Evolutionary conservation across 78 protist species (phyloP), one percentile per base, ranked within the genome.

Genomic region (Chrysochromulina tobinii): DNA sequence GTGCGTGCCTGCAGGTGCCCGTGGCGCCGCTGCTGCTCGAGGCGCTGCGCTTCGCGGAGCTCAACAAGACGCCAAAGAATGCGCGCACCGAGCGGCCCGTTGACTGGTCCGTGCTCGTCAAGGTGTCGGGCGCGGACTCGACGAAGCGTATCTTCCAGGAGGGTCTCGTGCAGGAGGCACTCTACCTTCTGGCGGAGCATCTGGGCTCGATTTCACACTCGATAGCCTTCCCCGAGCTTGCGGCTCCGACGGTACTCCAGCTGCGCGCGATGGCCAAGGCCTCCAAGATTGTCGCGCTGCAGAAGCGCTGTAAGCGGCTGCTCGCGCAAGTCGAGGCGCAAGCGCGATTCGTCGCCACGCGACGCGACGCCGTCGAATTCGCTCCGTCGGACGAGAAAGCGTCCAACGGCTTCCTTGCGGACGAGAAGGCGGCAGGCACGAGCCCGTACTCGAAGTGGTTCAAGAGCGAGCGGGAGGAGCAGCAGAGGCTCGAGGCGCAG

Each of bases 171-270:
- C 20, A 21, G 54, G 25, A 50, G 9, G 20, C 61, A 50, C 68
- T 85, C n/a, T 21, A 14, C 14, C 55, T 25, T 8, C 61, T 85
- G 23, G 61, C 89, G 20, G 68, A 59, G 68, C 20, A 48, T 7
- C 68, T 85, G 20, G 27, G 7, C 50, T 0, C 20, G 38, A 1
- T 25, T 69, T 14, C 89, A 15, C 7, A 12, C 25, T 21, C 89
- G 15, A 58, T 58, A 20, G 54, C 85, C 85, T 79, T 79, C 85
- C 85, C 85, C 57, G 85, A 79, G 85, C 54, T 79, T 8, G 85
- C 57, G 27, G 85, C 5, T n/a, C 85, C 85, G 3, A 50, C 20
- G 38, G 7, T 23, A 9, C 7, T 1, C n/a, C 48, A 18, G n/a
- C 73, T 67, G 38, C 38, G 48, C n/a, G 11, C 14, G 23, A 14